Conservation (phyloP, 495 filamentous ascomycete genomes). For the Talaromyces wortmannii region DNA sequence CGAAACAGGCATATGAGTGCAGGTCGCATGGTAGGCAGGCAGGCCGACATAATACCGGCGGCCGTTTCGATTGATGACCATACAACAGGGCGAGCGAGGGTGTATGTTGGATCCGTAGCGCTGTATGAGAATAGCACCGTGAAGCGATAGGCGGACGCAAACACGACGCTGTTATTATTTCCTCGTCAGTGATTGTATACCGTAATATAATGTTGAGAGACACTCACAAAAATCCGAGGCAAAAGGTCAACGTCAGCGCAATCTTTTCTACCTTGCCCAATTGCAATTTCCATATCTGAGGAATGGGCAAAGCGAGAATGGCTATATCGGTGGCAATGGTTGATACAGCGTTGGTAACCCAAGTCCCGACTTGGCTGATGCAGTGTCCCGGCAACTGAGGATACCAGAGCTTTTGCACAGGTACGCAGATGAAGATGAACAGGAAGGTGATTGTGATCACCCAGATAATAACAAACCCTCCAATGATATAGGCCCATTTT, state of each 20-base stretch:
- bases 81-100: slow-evolving; percentile 29
- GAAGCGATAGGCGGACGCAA: slow-evolving; percentile 28
- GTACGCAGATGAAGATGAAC: slow-evolving; percentile 21
- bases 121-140: slow-evolving; percentile 28
- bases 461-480: slow-evolving; percentile 28
- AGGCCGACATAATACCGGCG: slow-evolving; percentile 37
- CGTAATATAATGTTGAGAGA: not conserved
- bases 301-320: slow-evolving; percentile 38
- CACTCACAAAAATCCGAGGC: slow-evolving; percentile 22
- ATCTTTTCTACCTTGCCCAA: slow-evolving; percentile 13
- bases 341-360: slow-evolving; percentile 8
- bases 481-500: slow-evolving; percentile 27
- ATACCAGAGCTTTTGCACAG: slow-evolving; percentile 20
- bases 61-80: slow-evolving; percentile 41
- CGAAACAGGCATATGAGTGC: slow-evolving; percentile 11
- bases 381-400: slow-evolving; percentile 10
- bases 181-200: not conserved
- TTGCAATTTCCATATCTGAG: slow-evolving; percentile 33
- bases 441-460: slow-evolving; percentile 32
- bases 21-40: slow-evolving; percentile 35
- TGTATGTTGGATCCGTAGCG: slow-evolving; percentile 24
- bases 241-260: slow-evolving; percentile 13
- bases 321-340: slow-evolving; percentile 36
- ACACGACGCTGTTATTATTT: slow-evolving; percentile 18
- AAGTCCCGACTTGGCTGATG: slow-evolving; percentile 5